phyloP scores from a whole-genome alignment of 73 alveolate species.

The Blepharisma stoltei region DNA sequence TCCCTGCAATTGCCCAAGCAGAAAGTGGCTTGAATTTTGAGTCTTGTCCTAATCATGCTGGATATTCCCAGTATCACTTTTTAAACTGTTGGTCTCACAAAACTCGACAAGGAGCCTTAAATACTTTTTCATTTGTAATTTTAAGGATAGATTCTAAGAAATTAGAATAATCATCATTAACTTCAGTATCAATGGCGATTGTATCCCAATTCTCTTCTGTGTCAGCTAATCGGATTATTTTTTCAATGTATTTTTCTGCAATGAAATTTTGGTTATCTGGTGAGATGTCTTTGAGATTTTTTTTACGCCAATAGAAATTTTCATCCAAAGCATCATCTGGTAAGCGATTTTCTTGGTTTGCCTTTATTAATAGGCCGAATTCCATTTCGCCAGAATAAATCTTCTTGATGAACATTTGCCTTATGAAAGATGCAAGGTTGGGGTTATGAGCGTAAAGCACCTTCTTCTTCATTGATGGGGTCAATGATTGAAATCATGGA shows the following conservation, averaged over 20 bases:
- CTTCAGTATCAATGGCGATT: not conserved
- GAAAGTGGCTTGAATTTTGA: not conserved
- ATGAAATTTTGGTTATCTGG: too few species aligned
- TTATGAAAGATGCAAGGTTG: too few species aligned
- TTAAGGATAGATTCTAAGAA: not conserved
- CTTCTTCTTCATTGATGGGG: too few species aligned
- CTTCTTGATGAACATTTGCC: too few species aligned
- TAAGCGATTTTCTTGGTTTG: too few species aligned
- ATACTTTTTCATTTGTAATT: conserved; percentile 13
- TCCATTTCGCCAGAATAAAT: too few species aligned
- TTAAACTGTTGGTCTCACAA: not conserved
- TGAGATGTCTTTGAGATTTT: too few species aligned
- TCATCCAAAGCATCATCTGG: too few species aligned
- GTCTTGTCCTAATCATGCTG: conserved; percentile 9
- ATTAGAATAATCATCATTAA: not conserved
- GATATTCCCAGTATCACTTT: conserved; percentile 25
- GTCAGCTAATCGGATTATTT: conserved; percentile 12
- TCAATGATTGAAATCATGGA: too few species aligned
- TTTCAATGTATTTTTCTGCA: not conserved
- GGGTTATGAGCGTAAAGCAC: too few species aligned
- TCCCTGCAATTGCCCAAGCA: conserved; percentile 31
- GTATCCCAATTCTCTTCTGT: conserved; percentile 28
- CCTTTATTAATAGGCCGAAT: too few species aligned
- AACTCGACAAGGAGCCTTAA: conserved; percentile 9
- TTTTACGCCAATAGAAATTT: too few species aligned